Evolutionary conservation across 257 asterid genomes (phyloP), one percentile per base, ranked within the genome.

Genomic region (Gardenia jasminoides): DNA sequence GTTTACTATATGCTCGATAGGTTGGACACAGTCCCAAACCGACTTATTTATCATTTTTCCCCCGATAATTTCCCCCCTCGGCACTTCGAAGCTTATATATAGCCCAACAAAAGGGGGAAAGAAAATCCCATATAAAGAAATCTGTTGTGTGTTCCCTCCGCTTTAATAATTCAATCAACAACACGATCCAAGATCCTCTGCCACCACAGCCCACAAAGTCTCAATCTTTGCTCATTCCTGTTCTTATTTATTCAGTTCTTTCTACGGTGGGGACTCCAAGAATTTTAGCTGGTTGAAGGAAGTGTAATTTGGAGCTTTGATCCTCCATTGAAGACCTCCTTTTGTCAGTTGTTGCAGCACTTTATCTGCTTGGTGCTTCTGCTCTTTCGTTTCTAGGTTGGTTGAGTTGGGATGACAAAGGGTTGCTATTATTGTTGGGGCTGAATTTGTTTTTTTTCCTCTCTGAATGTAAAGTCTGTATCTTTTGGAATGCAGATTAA

Each of bases 401-500:
- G 65, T 74, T 24, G 30, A 59, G 41, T 75, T 75, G 5, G 69
- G 78, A 69, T 56, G 36, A 36, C 5, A 36, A 36, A 26, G 48
- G n/a, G 62, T 3, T 19, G 62, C 10, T 54, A 54, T 54, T 19
- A 54, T 54, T 54, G 24, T 54, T 54, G 24, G 10, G n/a, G 20
- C 26, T n/a, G 62, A 54, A 16, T 16, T 52, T 1, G 16, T 50
- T 4, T 16, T 54, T 54, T 54, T 5, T 5, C 41, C 41, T 5
- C 41, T 50, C 22, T 52, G 59, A 52, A 52, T 22, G 59, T 52
- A 52, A 52, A 52, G 10, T 52, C 8, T 36, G 59, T 52, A 6
- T 52, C 19, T 20, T 19, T 19, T 6, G 2, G n/a, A 64, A 44
- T 83, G 74, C 83, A 86, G 89, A 79, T 16, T 70, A 72, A 72